These are phyloP conservation scores for Dimargaris cristalligena DNA, from an alignment of 192 early-diverging fungal species.

Conservation along the genomic window DNA sequence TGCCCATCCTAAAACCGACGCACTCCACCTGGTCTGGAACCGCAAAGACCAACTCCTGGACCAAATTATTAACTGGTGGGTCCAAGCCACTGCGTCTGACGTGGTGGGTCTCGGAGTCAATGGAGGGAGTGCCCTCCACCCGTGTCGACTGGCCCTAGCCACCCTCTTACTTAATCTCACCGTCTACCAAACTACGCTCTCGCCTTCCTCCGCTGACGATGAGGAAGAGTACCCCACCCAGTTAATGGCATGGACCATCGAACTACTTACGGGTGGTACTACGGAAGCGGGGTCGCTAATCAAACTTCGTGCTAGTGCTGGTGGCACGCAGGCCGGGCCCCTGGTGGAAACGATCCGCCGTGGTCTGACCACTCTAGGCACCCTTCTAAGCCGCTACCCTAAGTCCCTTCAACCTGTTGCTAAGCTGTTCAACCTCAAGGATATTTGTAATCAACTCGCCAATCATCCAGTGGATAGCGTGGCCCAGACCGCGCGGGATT, in stretches of 20 bases:
- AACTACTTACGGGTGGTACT: too few relatives aligned
- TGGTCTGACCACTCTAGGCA: constrained; percentile 41
- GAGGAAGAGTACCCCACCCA: not conserved
- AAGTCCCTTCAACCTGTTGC: not conserved
- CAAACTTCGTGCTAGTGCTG: not conserved
- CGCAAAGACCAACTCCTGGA: constrained; percentile 16
- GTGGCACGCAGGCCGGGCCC: constrained; percentile 32
- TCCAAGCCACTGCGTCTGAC: constrained; percentile 12
- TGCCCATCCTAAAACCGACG: constrained; percentile 29
- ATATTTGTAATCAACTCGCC: too few relatives aligned
- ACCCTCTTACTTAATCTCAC: constrained; percentile 9
- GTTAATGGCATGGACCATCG: constrained; percentile 30
- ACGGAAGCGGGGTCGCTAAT: not conserved
- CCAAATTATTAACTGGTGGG: constrained; percentile 15
- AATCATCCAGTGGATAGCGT: too few relatives aligned
- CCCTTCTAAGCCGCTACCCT: constrained; percentile 19
- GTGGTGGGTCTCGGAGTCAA: constrained; percentile 10
- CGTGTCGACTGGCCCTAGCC: constrained; percentile 17
- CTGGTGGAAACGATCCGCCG: constrained; percentile 44
- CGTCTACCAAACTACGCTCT: not conserved
- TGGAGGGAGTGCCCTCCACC: constrained; percentile 30
- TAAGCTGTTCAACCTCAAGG: constrained; percentile 7
- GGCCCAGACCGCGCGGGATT: too few relatives aligned
- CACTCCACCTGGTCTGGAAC: constrained; percentile 21
- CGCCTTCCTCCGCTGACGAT: not conserved